Base-by-base conservation (phyloP, 2,329 filamentous ascomycete genomes). In the Fusarium sp. region DNA sequence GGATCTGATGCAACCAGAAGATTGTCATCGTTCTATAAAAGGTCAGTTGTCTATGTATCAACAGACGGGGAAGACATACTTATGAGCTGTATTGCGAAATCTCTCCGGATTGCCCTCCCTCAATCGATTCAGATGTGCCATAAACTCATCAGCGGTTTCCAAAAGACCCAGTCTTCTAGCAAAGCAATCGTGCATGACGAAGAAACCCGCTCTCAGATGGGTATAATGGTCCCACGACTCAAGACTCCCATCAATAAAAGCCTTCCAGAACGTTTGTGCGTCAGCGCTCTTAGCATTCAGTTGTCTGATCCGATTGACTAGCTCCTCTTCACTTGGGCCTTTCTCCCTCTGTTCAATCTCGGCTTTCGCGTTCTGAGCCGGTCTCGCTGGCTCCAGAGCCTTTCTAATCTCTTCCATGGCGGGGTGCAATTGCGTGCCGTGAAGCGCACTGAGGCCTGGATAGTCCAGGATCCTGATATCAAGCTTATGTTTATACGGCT, bases 1-100 rank as follows among this genome's bases (percentile, higher is more conserved):
- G 75, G 1, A 80, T 74, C n/a, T 77, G 76, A 20, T 77, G 66
- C 4, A 80, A 69, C 75, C 78, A 80, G 46, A 80, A 80, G 4
- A 75, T 61, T 0, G 78, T 79, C 74, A 80, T 76, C 2, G 75
- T 77, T 5, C 75, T 77, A 3, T 3, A 30, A 9, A 36, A 23
- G 8, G 3, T 63, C 3, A 57, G 31, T 16, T 0, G 7, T 0
- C 1, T 11, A 6, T n/a, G 4, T 3, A 11, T 2, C 1, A 9
- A 3, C 6, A 8, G 0, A 13, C 1, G 6, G 13, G 4, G n/a
- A 3, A 23, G 38, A 61, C 72, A 28, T 68, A 73, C 75, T 67
- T 72, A 45, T 80, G 78, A 0, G 77, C 75, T 2, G 77, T 77
- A 38, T 79, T 79, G 34, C 76, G 68, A 20, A 80, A 80, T 13